A percentile compares a stretch with the other conserved stretches of the same genome.
Evolutionary conservation across 345 rosid species (phyloP).

Genomic region (Mercurialis annua): DNA sequence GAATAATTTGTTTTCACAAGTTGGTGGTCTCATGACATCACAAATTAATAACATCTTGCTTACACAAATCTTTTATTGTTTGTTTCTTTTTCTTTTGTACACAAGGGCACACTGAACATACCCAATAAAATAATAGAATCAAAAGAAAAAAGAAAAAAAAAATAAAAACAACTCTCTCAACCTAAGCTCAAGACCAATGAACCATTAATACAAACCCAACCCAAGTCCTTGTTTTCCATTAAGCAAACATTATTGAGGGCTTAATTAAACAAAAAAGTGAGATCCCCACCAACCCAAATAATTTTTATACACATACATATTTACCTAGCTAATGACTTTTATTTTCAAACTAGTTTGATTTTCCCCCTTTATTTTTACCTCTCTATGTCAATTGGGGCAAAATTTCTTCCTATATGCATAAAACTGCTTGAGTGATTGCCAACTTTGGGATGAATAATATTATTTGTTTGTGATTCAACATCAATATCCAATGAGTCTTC

Average conservation of each 20-base stretch:
- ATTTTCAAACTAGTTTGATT: neutral
- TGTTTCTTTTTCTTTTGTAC: neutral
- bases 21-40: neutral
- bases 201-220: neutral
- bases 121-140: neutral
- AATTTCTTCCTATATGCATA: conserved; percentile 34
- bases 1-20: neutral
- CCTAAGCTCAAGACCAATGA: neutral
- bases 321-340: conserved; percentile 4
- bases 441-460: neutral
- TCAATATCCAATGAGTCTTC: conserved; percentile 38
- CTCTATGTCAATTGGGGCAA: conserved; percentile 36
- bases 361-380: conserved; percentile 18
- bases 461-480: conserved; percentile 39
- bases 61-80: neutral
- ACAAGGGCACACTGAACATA: neutral
- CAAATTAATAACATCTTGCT: neutral
- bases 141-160: neutral
- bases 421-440: conserved; percentile 23
- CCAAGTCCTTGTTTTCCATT: conserved; percentile 12
- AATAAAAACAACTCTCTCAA: neutral
- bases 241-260: conserved; percentile 34
- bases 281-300: conserved; percentile 9
- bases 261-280: conserved; percentile 15
- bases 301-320: conserved; percentile 17